Base-by-base conservation (phyloP, 345 rosid genomes). In the Diplotaxis tenuifolia region DNA sequence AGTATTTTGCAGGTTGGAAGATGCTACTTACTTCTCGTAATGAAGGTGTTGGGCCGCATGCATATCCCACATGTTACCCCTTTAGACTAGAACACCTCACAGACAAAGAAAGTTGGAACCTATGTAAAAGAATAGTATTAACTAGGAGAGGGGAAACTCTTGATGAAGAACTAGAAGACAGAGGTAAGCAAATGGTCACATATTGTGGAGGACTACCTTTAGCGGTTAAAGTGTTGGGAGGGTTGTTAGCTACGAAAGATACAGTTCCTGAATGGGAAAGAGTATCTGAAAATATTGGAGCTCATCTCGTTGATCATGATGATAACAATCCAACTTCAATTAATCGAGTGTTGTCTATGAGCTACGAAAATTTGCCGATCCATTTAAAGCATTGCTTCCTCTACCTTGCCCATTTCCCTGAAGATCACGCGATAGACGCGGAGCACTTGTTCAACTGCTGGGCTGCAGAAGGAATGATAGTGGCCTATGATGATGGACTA, bases 11-110 rank as follows among this genome's bases (percentile, higher is more conserved):
- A 58, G 45, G 70, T 6, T 81, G 85, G 70, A 85, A 79, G 67
- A 60, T 85, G 61, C 18, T 85, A 68, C 62, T 81, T 22, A 85
- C 86, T 0, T 76, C 88, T 23, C 81, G 82, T 7, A 59, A 79
- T 8, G 74, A 4, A 31, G 72, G 74, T 9, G 59, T 85, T 16
- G 83, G 75, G 0, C 25, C 67, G 4, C 14, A 60, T 52, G 73
- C 73, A 0, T 56, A 72, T 66, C 72, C 65, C 3, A 16, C 45
- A 50, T 1, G 52, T 65, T 27, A 8, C 40, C 11, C 5, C 29
- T 23, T 32, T 60, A 62, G 52, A 22, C 74, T 58, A 23, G 10
- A 7, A 3, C 20, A 8, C 16, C 65, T 81, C 14, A 65, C 72
- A 0, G 54, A 57, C 0, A 1, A 55, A 25, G 72, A 81, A 20